phyloP scores from a whole-genome alignment of 306 rosid genomes.

The Citrullus mucosospermus region DNA sequence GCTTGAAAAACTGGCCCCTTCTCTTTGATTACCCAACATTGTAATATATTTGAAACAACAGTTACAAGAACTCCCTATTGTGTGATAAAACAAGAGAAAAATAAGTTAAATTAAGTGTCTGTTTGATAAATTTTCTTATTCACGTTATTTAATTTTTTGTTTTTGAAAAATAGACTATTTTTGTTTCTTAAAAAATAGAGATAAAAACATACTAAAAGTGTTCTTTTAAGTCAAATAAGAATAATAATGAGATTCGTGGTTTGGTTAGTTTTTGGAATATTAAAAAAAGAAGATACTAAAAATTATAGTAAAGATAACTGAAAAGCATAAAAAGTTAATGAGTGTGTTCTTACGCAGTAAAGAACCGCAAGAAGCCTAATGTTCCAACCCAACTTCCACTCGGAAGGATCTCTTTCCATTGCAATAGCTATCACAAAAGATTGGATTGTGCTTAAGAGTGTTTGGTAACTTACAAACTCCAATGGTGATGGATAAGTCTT shows the following conservation, averaged over 20 bases:
- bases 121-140: too few relatives aligned
- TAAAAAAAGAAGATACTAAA: too few relatives aligned
- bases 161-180: too few relatives aligned
- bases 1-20: conserved; percentile 17
- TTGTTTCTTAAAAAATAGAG: too few relatives aligned
- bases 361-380: conserved; percentile 50
- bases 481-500: conserved; percentile 63
- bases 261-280: background rate
- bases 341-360: conserved; percentile 39
- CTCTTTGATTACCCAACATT: conserved; percentile 7
- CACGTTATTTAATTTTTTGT: too few relatives aligned
- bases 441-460: conserved; percentile 49
- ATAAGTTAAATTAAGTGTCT: background rate
- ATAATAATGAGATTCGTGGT: background rate
- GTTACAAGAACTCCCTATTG: background rate
- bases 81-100: background rate
- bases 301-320: background rate
- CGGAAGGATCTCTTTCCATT: conserved; percentile 48
- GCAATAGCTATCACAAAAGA: conserved; percentile 49
- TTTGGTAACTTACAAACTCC: conserved; percentile 46
- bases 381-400: conserved; percentile 74
- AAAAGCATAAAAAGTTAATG: background rate
- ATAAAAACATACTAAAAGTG: too few relatives aligned
- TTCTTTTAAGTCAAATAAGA: too few relatives aligned
- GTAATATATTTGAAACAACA: background rate